A percentile compares a stretch with the other conserved stretches of the same genome.
phyloP scores from a whole-genome alignment of 768 basidiomycete species.

The Chalciporus piperatus region DNA sequence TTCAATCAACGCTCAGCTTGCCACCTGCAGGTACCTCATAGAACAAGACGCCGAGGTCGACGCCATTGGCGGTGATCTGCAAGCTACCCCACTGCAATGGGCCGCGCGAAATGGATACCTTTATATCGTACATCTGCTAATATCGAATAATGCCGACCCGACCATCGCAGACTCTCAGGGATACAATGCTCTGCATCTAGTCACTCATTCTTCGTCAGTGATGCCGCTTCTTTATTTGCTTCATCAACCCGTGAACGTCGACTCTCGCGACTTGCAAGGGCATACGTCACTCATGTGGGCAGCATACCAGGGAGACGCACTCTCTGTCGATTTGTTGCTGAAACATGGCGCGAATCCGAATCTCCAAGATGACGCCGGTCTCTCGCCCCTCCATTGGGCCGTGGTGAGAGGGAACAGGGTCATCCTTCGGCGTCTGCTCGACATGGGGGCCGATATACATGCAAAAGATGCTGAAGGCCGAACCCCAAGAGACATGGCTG shows the following conservation, averaged over 20 bases:
- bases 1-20: conserved; percentile 93
- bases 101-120: conserved; percentile 96
- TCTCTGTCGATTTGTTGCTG: conserved; percentile 88
- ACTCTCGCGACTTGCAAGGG: conserved; percentile 86
- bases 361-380: conserved; percentile 73
- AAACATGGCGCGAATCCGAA: conserved; percentile 82
- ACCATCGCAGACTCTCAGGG: conserved; percentile 89
- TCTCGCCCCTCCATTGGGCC: conserved; percentile 95
- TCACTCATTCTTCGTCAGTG: conserved; percentile 90
- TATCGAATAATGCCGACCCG: conserved; percentile 89
- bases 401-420: conserved; percentile 92
- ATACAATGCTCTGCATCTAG: conserved; percentile 93
- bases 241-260: conserved; percentile 90
- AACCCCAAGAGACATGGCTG: conserved; percentile 92
- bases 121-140: conserved; percentile 90
- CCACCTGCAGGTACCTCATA: conserved; percentile 80
- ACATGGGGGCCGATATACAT: conserved; percentile 79
- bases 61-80: conserved; percentile 88
- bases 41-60: conserved; percentile 95
- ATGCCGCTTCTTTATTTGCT: conserved; percentile 93
- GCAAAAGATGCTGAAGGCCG: conserved; percentile 82
- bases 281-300: conserved; percentile 99
- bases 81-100: conserved; percentile 97
- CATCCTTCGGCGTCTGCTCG: conserved; percentile 80
- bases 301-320: conserved; percentile 95